Conservation (phyloP, 2,329 filamentous ascomycete genomes). For the Pezicula radicicola region DNA sequence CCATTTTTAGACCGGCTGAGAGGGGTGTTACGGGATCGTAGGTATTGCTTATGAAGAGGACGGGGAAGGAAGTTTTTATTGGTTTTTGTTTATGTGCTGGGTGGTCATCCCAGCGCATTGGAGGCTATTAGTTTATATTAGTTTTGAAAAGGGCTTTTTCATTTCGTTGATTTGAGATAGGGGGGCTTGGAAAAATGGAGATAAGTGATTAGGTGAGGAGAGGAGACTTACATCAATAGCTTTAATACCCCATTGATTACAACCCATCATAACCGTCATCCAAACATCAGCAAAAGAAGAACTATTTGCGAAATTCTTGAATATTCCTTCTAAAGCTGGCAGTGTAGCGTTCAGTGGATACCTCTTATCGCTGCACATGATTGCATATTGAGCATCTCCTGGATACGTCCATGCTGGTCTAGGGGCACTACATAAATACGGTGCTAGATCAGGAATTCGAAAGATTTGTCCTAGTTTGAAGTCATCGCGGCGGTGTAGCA, state of each 20-base stretch:
- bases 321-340: slow-evolving; percentile 19
- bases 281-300: slow-evolving; percentile 21
- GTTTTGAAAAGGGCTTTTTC: neutral
- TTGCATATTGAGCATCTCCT: slow-evolving; percentile 18
- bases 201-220: no score
- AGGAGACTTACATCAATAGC: slow-evolving; percentile 3
- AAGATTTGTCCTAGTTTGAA: slow-evolving; percentile 27
- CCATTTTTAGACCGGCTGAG: slow-evolving; percentile 24
- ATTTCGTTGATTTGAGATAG: neutral
- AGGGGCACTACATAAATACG: slow-evolving; percentile 8
- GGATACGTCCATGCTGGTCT: slow-evolving; percentile 10
- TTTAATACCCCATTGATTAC: slow-evolving; percentile 20
- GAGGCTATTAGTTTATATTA: slow-evolving; percentile 9
- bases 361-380: slow-evolving; percentile 27
- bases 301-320: slow-evolving; percentile 13
- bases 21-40: slow-evolving; percentile 36
- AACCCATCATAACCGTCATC: slow-evolving; percentile 22
- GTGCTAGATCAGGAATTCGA: neutral
- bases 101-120: slow-evolving; percentile 26
- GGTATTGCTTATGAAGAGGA: slow-evolving; percentile 37
- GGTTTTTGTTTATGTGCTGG: slow-evolving; percentile 19
- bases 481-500: slow-evolving; percentile 34
- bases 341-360: slow-evolving; percentile 24
- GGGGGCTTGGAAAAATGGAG: no score
- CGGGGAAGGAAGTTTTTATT: slow-evolving; percentile 33